phyloP scores from a whole-genome alignment of 1,139 yeast species.

The Blastobotrys serpentis region DNA sequence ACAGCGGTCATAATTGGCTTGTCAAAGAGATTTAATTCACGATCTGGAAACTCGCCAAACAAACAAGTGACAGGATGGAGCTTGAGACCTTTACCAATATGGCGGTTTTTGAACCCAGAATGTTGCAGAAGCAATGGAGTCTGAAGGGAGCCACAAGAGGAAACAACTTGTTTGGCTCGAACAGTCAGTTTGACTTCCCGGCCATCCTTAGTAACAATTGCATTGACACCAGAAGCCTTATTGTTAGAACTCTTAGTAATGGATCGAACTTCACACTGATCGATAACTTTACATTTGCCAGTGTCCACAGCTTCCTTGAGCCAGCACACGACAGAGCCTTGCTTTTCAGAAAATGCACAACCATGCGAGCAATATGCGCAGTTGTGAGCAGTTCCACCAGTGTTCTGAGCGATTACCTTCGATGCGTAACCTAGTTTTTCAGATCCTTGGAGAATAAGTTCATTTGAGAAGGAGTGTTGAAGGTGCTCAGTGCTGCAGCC shows the following conservation, averaged over 20 bases:
- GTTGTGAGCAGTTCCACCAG: conserved; percentile 50
- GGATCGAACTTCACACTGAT: conserved; percentile 46
- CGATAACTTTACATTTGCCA: conserved; percentile 50
- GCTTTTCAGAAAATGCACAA: conserved; percentile 55
- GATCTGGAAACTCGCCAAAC: conserved; percentile 46
- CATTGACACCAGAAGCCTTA: conserved; percentile 47
- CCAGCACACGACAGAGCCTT: conserved; percentile 56
- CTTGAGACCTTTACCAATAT: conserved; percentile 55
- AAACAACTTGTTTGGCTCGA: conserved; percentile 50
- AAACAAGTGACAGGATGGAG: conserved; percentile 52
- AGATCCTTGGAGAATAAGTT: conserved; percentile 49
- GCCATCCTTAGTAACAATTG: conserved; percentile 32
- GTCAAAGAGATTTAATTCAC: conserved; percentile 38
- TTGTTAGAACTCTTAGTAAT: conserved; percentile 45
- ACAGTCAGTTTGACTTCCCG: conserved; percentile 40
- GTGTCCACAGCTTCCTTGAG: conserved; percentile 50
- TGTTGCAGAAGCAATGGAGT: conserved; percentile 53
- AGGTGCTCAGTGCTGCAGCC: conserved; percentile 48
- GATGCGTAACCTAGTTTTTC: conserved; percentile 49
- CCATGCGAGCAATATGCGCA: conserved; percentile 57
- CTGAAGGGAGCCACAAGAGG: conserved; percentile 52
- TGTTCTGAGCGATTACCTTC: conserved; percentile 49
- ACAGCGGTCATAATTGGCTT: conserved; percentile 55
- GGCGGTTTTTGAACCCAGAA: conserved; percentile 54
- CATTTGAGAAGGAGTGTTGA: conserved; percentile 51